These are phyloP conservation scores for Chaetomium tenue DNA, from an alignment of 495 filamentous ascomycete species.

Conservation along the genomic window DNA sequence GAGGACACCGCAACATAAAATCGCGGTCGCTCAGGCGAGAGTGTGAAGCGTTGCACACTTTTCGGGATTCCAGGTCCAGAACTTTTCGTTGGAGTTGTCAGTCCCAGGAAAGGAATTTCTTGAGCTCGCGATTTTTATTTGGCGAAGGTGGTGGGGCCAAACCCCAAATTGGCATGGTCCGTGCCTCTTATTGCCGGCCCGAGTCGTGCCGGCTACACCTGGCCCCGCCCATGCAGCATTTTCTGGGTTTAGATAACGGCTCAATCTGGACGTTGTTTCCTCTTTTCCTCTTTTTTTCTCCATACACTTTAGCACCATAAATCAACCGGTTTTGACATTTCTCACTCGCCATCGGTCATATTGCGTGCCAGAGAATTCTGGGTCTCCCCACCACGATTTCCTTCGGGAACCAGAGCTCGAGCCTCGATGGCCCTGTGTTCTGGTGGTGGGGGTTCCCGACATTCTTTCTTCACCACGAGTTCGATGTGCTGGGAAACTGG, in stretches of 20 bases:
- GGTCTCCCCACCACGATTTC: neutral
- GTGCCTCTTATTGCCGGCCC: conserved; percentile 6
- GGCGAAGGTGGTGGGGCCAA: conserved; percentile 5
- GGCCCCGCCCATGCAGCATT: neutral
- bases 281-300: conserved; percentile 2
- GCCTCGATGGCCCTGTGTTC: conserved; percentile 11
- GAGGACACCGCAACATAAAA: neutral
- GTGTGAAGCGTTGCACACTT: conserved; percentile 14
- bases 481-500: neutral
- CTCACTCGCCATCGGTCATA: conserved; percentile 21
- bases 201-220: neutral
- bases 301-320: conserved; percentile 23
- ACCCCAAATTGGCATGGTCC: neutral
- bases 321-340: conserved; percentile 22
- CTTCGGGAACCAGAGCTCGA: conserved; percentile 12
- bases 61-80: neutral
- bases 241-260: neutral
- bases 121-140: neutral
- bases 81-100: neutral
- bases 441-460: conserved; percentile 21
- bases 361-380: conserved; percentile 20
- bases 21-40: conserved; percentile 15
- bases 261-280: neutral
- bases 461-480: neutral
- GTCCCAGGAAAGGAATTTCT: neutral